phyloP scores from a whole-genome alignment of 306 rosid genomes.

The Arachis stenosperma region DNA sequence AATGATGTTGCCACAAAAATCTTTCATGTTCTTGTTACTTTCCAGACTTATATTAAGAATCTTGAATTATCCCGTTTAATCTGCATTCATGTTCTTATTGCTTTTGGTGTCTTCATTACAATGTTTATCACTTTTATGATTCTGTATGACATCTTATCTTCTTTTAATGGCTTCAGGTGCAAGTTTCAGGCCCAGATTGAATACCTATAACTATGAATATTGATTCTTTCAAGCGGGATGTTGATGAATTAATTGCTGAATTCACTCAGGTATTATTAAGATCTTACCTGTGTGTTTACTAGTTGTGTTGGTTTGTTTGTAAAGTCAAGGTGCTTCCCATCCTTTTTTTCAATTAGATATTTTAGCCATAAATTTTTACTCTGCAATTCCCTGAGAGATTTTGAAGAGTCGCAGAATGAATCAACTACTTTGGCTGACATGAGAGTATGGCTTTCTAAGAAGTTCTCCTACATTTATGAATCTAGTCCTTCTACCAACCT shows the following conservation, averaged over 20 bases:
- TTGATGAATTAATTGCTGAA: conserved; percentile 72
- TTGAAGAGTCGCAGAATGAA: conserved; percentile 45
- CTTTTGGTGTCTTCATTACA: neutral
- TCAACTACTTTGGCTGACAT: conserved; percentile 65
- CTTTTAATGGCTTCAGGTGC: conserved; percentile 10
- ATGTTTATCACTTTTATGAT: neutral
- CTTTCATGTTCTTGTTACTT: too few relatives aligned
- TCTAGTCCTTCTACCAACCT: too few relatives aligned
- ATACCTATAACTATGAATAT: conserved; percentile 48
- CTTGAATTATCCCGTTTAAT: too few relatives aligned
- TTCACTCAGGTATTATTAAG: conserved; percentile 53
- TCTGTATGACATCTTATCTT: neutral
- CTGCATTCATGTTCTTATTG: neutral
- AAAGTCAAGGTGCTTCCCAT: neutral
- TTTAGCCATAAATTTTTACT: too few relatives aligned
- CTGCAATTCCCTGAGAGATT: neutral
- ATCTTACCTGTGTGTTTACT: conserved; percentile 15
- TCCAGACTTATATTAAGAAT: too few relatives aligned
- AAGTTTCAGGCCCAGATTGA: conserved; percentile 20
- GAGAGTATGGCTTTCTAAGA: conserved; percentile 26
- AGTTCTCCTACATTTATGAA: conserved; percentile 29
- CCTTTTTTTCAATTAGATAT: neutral
- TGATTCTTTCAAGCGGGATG: conserved; percentile 62
- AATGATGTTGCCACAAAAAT: too few relatives aligned
- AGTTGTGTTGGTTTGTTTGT: conserved; percentile 5